These are phyloP conservation scores for Metarhizium rileyi DNA, from an alignment of 2,329 filamentous ascomycete genomes.

Conservation along the genomic window DNA sequence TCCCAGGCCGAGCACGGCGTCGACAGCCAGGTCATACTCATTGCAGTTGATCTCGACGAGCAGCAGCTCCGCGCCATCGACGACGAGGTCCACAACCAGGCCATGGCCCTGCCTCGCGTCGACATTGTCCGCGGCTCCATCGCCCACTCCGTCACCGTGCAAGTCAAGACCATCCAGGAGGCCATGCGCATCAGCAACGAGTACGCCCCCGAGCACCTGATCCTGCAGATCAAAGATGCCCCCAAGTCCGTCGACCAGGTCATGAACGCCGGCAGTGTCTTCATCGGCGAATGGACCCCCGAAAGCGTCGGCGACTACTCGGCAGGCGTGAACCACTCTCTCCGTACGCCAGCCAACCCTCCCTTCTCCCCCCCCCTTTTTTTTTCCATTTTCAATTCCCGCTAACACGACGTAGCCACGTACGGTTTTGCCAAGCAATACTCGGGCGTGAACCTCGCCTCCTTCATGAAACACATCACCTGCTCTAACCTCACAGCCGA, in stretches of 20 bases:
- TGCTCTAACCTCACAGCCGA: constrained; percentile 81
- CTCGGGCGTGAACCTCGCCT: constrained; percentile 90
- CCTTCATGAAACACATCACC: constrained; percentile 97
- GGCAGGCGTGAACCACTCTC: constrained; percentile 91
- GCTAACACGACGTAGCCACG: constrained; percentile 52
- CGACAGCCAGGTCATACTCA: constrained; percentile 88
- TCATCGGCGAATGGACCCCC: constrained; percentile 91
- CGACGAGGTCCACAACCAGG: constrained; percentile 81
- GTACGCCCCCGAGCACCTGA: constrained; percentile 94
- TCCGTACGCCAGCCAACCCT: too few relatives aligned
- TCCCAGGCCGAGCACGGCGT: constrained; percentile 96
- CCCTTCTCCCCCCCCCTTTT: not conserved
- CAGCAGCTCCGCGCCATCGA: constrained; percentile 72
- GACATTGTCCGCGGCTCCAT: constrained; percentile 90
- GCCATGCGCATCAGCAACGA: constrained; percentile 79
- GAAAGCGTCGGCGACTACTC: constrained; percentile 98
- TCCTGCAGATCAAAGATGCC: constrained; percentile 76
- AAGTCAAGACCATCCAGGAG: constrained; percentile 59
- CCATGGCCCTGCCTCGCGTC: constrained; percentile 75
- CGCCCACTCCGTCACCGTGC: constrained; percentile 80
- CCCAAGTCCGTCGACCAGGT: constrained; percentile 67
- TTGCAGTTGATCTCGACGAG: constrained; percentile 72
- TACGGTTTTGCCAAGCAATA: constrained; percentile 99
- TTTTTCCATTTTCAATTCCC: not conserved
- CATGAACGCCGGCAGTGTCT: constrained; percentile 90